Conservation (phyloP, 2,329 filamentous ascomycete genomes). For the Blumeria graminis region DNA sequence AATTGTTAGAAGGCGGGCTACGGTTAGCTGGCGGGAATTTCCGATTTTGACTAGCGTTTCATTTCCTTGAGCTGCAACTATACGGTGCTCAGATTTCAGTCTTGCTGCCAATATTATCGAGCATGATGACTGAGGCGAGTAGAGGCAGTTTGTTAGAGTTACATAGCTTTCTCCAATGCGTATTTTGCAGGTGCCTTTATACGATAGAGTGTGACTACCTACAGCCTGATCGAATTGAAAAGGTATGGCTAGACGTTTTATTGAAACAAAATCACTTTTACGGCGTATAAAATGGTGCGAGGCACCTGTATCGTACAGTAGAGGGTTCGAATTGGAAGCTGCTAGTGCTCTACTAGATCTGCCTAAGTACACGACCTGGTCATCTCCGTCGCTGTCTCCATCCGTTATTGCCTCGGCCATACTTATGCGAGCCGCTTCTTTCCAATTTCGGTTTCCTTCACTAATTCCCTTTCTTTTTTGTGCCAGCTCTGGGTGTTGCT, state of each 20-base stretch:
- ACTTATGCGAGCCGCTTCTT: not conserved
- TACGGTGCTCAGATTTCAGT: not conserved
- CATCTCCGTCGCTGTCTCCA: not conserved
- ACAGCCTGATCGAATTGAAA: not conserved
- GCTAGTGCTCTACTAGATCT: no score
- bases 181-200: not conserved
- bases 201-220: not conserved
- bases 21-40: no score
- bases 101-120: not conserved
- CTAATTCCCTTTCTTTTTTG: not conserved
- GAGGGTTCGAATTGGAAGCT: no score
- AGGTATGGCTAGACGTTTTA: not conserved
- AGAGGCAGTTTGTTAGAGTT: not conserved
- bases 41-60: not conserved
- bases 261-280: not conserved
- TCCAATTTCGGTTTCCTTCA: no score
- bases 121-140: not conserved
- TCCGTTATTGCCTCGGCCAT: not conserved
- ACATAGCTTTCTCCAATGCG: not conserved
- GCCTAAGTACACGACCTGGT: not conserved
- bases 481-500: not conserved
- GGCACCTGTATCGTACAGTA: not conserved
- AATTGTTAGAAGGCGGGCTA: not conserved
- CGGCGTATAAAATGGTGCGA: not conserved
- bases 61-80: not conserved